These are phyloP conservation scores for Penicillium sumatraense DNA, from an alignment of 2,329 filamentous ascomycete species.

Conservation along the genomic window DNA sequence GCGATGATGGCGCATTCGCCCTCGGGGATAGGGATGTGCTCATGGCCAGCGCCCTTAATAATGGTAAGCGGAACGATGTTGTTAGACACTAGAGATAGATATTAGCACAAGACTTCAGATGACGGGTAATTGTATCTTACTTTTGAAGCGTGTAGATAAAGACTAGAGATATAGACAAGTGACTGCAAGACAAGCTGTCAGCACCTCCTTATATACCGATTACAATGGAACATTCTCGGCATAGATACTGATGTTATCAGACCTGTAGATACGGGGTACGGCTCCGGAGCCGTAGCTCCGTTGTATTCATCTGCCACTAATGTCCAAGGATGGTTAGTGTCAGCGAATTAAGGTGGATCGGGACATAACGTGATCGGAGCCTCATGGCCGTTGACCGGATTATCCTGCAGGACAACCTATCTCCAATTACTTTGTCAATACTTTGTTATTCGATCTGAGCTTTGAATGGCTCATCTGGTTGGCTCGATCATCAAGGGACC, in stretches of 20 bases:
- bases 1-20: slow-evolving; percentile 30
- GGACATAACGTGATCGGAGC: slow-evolving; percentile 14
- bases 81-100: slow-evolving; percentile 22
- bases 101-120: slow-evolving; percentile 4
- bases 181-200: slow-evolving; percentile 5
- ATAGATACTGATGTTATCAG: slow-evolving; percentile 9
- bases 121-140: slow-evolving; percentile 2
- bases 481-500: slow-evolving; percentile 5
- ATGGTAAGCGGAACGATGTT: slow-evolving; percentile 27
- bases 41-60: slow-evolving; percentile 31
- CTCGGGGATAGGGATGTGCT: slow-evolving; percentile 27
- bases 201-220: slow-evolving; percentile 11
- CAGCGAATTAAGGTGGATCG: slow-evolving; percentile 9
- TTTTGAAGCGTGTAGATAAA: slow-evolving; percentile 8
- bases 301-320: slow-evolving; percentile 8
- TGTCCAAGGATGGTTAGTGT: slow-evolving; percentile 6
- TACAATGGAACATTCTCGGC: slow-evolving; percentile 8
- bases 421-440: slow-evolving; percentile 6
- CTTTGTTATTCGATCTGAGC: slow-evolving; percentile 5
- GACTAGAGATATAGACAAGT: slow-evolving; percentile 8
- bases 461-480: slow-evolving; percentile 5
- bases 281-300: slow-evolving; percentile 14
- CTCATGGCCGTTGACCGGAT: slow-evolving; percentile 8
- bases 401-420: slow-evolving; percentile 7
- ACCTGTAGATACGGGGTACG: slow-evolving; percentile 9